These are phyloP conservation scores for Globisporangium middletonii DNA, from an alignment of 352 stramenopile species.

Conservation along the genomic window DNA sequence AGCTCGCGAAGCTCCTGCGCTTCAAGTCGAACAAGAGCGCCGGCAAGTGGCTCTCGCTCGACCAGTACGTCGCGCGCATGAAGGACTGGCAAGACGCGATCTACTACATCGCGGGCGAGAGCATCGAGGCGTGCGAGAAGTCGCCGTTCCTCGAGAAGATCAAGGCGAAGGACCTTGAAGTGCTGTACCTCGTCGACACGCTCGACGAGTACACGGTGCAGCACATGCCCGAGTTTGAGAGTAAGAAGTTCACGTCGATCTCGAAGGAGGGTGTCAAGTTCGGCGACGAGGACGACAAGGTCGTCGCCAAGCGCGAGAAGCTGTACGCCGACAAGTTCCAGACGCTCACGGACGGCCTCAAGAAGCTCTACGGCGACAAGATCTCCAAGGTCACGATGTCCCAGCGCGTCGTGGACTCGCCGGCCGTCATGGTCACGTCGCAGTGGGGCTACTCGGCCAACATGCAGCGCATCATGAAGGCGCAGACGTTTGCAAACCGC, in stretches of 20 bases:
- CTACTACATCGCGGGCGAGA: conserved; percentile 97
- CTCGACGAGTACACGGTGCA: conserved; percentile 98
- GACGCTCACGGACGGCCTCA: conserved; percentile 93
- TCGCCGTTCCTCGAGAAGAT: conserved; percentile 98
- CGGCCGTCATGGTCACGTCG: conserved; percentile 95
- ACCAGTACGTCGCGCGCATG: conserved; percentile 97
- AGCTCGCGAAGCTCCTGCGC: conserved; percentile 95
- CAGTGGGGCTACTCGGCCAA: conserved; percentile 98
- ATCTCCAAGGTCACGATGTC: conserved; percentile 95
- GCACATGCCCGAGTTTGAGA: conserved; percentile 92
- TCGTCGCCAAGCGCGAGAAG: conserved; percentile 93
- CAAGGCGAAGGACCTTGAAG: conserved; percentile 95
- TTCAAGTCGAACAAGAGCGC: conserved; percentile 95
- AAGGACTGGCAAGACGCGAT: conserved; percentile 99
- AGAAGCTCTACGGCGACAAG: conserved; percentile 94
- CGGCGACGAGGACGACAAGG: conserved; percentile 96
- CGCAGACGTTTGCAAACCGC: conserved; percentile 94
- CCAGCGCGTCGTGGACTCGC: conserved; percentile 90
- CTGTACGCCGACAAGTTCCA: conserved; percentile 97
- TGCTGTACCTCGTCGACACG: conserved; percentile 98
- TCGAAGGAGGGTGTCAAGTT: conserved; percentile 99
- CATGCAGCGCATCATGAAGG: conserved; percentile 99
- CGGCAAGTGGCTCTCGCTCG: conserved; percentile 91
- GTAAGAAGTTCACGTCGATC: conserved; percentile 95
- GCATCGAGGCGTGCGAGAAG: conserved; percentile 88